phyloP scores from a whole-genome alignment of 2,329 filamentous ascomycete genomes.

The Apiospora sp. region DNA sequence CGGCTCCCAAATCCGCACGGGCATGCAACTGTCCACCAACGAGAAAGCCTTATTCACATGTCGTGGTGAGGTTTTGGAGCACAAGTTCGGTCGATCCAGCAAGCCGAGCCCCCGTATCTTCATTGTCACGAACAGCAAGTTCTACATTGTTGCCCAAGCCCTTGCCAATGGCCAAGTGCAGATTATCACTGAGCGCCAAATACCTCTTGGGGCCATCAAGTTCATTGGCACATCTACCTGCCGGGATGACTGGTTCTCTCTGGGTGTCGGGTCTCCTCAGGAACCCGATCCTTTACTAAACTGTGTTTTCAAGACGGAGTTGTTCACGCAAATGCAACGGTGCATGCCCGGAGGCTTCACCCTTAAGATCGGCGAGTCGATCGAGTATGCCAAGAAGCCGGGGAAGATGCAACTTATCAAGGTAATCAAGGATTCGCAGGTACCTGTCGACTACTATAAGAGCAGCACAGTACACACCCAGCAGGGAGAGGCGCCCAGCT shows the following conservation, averaged over 20 bases:
- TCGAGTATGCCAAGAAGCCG: conserved; percentile 98
- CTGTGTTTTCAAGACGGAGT: conserved; percentile 95
- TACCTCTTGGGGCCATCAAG: conserved; percentile 88
- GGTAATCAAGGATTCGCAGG: conserved; percentile 84
- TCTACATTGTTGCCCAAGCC: conserved; percentile 88
- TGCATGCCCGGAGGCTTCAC: conserved; percentile 82
- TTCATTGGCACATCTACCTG: conserved; percentile 81
- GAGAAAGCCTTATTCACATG: conserved; percentile 90
- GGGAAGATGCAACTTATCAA: conserved; percentile 91
- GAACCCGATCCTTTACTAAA: conserved; percentile 93
- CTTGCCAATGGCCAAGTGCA: conserved; percentile 83
- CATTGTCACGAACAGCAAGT: conserved; percentile 83
- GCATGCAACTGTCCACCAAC: conserved; percentile 73
- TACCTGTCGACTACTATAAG: conserved; percentile 87
- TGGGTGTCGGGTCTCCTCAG: conserved; percentile 88
- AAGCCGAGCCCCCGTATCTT: conserved; percentile 88
- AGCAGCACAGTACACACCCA: conserved; percentile 89
- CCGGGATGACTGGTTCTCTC: conserved; percentile 96
- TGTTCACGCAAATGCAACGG: conserved; percentile 90
- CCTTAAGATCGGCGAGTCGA: conserved; percentile 81
- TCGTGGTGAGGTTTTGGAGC: conserved; percentile 86
- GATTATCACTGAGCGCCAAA: conserved; percentile 81
- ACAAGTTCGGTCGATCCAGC: conserved; percentile 95
- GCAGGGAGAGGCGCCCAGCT: conserved; percentile 83
- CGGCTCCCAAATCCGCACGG: conserved; percentile 80